Evolutionary conservation across 352 stramenopile genomes (phyloP).

Genomic region (Bremia lactucae): DNA sequence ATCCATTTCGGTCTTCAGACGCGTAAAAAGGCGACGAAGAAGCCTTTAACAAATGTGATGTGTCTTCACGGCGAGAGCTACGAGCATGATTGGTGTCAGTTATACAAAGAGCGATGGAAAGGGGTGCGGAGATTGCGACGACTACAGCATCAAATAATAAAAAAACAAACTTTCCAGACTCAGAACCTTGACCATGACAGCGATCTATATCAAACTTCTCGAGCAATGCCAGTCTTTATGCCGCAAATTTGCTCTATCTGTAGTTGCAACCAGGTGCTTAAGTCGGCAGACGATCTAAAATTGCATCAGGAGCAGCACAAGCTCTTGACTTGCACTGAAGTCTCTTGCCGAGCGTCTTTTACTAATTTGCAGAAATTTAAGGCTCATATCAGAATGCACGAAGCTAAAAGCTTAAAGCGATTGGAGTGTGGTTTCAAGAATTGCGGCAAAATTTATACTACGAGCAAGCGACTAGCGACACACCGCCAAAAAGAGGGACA

Average conservation of each 20-base stretch:
- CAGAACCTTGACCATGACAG: neutral
- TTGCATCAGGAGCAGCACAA: constrained; percentile 20
- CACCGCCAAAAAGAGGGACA: constrained; percentile 20
- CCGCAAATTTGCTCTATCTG: constrained; percentile 26
- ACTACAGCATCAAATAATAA: constrained; percentile 8
- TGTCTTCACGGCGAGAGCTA: constrained; percentile 25
- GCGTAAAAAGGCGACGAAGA: constrained; percentile 1
- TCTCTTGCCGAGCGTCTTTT: constrained; percentile 25
- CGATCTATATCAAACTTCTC: constrained; percentile 1
- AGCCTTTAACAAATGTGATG: constrained; percentile 4
- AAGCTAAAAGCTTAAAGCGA: neutral
- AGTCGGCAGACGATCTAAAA: constrained; percentile 9
- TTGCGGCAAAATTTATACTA: constrained; percentile 34
- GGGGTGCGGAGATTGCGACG: constrained; percentile 16
- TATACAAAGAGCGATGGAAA: constrained; percentile 22
- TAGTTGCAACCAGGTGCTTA: constrained; percentile 28
- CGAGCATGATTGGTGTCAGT: constrained; percentile 23
- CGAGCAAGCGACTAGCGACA: constrained; percentile 22
- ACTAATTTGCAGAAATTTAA: constrained; percentile 14
- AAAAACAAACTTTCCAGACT: too few species aligned
- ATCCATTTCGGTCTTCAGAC: constrained; percentile 5
- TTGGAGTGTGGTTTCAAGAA: constrained; percentile 19
- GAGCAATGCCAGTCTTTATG: constrained; percentile 15
- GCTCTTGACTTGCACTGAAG: constrained; percentile 17
- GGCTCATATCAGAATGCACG: constrained; percentile 15